A percentile compares a stretch with the other conserved stretches of the same genome.
These are phyloP conservation scores for Rhytidhysteron rufulum DNA, from an alignment of 2,329 filamentous ascomycete species.

Conservation along the genomic window DNA sequence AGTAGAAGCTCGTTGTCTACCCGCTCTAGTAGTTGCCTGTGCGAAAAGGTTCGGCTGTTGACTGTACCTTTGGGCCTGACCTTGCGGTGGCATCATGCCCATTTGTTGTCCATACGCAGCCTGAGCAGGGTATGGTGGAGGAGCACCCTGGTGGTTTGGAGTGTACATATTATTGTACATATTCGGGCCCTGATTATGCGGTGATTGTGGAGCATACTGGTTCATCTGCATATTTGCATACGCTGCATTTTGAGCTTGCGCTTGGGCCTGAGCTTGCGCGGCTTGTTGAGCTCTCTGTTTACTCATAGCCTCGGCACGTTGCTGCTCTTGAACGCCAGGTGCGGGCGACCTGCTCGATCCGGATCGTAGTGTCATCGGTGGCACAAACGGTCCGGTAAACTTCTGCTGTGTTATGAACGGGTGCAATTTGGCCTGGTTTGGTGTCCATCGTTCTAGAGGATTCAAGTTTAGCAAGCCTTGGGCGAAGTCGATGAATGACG, in stretches of 20 bases:
- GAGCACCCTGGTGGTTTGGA: constrained; percentile 62
- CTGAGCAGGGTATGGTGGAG: constrained; percentile 77
- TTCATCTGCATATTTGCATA: constrained; percentile 62
- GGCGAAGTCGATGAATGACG: constrained; percentile 98
- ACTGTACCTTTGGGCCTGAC: constrained; percentile 36
- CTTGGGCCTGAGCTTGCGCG: constrained; percentile 60
- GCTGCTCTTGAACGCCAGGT: constrained; percentile 90
- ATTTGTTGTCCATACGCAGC: constrained; percentile 58
- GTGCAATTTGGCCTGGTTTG: constrained; percentile 93
- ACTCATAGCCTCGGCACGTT: constrained; percentile 88
- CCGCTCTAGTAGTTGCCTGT: constrained; percentile 71
- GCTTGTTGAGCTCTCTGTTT: constrained; percentile 71
- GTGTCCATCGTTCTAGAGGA: constrained; percentile 93
- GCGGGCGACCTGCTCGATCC: constrained; percentile 83
- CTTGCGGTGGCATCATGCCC: constrained; percentile 38
- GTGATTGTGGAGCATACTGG: constrained; percentile 46
- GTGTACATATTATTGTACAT: constrained; percentile 81
- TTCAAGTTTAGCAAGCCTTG: constrained; percentile 91
- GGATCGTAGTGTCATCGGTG: constrained; percentile 92
- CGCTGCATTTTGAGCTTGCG: constrained; percentile 64
- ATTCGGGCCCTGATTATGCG: constrained; percentile 51
- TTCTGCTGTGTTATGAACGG: constrained; percentile 99
- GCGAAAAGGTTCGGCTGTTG: constrained; percentile 70
- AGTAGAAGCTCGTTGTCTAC: constrained; percentile 85
- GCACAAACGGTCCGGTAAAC: constrained; percentile 92